These are phyloP conservation scores for Sclerotinia sclerotiorum DNA, from an alignment of 2,329 filamentous ascomycete species.

Conservation along the genomic window DNA sequence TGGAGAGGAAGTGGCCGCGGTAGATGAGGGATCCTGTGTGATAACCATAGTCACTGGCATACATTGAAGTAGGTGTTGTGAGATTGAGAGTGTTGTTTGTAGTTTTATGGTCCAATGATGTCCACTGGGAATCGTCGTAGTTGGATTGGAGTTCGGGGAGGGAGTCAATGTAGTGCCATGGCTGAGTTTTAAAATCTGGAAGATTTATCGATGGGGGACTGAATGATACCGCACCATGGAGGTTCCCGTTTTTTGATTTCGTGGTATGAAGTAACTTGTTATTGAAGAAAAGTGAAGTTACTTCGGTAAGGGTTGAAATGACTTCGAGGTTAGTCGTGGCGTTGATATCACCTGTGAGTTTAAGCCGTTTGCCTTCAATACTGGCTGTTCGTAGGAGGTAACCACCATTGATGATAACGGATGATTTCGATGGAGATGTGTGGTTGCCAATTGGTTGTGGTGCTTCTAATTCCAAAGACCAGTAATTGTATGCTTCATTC, in stretches of 20 bases:
- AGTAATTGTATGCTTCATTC: slow-evolving; percentile 65
- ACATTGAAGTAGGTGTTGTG: slow-evolving; percentile 62
- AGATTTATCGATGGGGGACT: slow-evolving; percentile 51
- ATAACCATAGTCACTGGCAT: slow-evolving; percentile 70
- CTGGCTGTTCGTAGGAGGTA: slow-evolving; percentile 62
- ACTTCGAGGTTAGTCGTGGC: slow-evolving; percentile 53
- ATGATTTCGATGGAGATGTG: slow-evolving; percentile 22
- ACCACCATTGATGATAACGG: slow-evolving; percentile 58
- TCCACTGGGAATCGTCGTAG: slow-evolving; percentile 70
- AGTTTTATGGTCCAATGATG: slow-evolving; percentile 44
- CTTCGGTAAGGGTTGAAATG: slow-evolving; percentile 55
- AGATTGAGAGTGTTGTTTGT: slow-evolving; percentile 45
- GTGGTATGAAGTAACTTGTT: slow-evolving; percentile 39
- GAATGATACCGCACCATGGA: slow-evolving; percentile 45
- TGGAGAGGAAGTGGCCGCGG: slow-evolving; percentile 65
- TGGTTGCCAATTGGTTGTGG: slow-evolving; percentile 16
- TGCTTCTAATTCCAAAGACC: slow-evolving; percentile 45
- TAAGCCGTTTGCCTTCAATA: slow-evolving; percentile 53
- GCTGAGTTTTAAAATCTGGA: slow-evolving; percentile 54
- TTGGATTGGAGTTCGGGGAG: slow-evolving; percentile 61
- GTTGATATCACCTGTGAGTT: slow-evolving; percentile 69
- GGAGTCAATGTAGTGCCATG: slow-evolving; percentile 67
- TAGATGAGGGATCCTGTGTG: slow-evolving; percentile 66
- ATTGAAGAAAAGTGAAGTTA: slow-evolving; percentile 39
- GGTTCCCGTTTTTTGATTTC: slow-evolving; percentile 54